Evolutionary conservation across 495 filamentous ascomycete species (phyloP).

Genomic region (Platismatia glauca): DNA sequence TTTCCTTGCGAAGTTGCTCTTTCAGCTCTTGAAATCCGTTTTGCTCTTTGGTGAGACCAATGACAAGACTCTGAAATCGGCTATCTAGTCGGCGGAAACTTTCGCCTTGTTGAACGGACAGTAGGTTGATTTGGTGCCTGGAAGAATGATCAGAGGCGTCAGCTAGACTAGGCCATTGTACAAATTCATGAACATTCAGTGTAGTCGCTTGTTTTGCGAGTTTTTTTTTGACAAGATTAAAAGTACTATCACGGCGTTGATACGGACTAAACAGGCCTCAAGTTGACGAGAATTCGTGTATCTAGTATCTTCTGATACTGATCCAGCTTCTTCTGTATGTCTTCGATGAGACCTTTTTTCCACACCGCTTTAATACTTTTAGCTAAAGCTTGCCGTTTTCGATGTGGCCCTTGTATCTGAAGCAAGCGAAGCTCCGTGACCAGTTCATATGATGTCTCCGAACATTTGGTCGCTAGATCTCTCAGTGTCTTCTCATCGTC

Average conservation of each 20-base stretch:
- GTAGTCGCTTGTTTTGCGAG: no score
- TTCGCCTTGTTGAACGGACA: slow-evolving; percentile 1
- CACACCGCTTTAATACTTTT: background rate
- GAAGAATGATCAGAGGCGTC: no score
- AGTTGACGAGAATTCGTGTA: background rate
- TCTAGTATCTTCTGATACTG: slow-evolving; percentile 11
- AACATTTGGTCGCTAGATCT: slow-evolving; percentile 14
- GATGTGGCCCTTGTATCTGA: background rate
- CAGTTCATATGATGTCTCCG: slow-evolving; percentile 6
- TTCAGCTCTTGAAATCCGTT: background rate
- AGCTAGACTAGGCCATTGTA: background rate
- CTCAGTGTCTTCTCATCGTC: background rate
- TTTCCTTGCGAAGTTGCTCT: background rate
- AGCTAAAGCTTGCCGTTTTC: background rate
- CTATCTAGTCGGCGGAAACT: background rate
- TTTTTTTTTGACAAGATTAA: no score
- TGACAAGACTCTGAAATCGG: background rate
- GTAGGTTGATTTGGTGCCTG: no score
- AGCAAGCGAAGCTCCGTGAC: background rate
- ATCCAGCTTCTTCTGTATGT: slow-evolving; percentile 3
- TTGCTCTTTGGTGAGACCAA: no score
- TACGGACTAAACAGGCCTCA: no score
- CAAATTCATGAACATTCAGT: no score
- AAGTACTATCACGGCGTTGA: no score
- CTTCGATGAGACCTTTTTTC: background rate